Base-by-base conservation (phyloP, 2,329 filamentous ascomycete species). In the Alternaria sp. region DNA sequence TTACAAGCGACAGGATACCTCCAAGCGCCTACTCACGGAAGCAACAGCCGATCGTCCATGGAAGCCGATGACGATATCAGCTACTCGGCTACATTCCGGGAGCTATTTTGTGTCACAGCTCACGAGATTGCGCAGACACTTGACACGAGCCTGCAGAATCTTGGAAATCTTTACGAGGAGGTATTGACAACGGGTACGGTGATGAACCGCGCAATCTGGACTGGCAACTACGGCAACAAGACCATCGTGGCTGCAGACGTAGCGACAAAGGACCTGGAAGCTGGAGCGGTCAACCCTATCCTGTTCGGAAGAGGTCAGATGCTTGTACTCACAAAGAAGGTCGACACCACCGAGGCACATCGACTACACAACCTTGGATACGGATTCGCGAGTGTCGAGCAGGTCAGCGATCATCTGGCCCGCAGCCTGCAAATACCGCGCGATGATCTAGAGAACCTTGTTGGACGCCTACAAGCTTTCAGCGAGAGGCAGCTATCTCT, bases 51-150 rank as follows among this genome's bases (percentile, higher is more conserved):
- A 25, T 58, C 66, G 3, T 74, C 74, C 2, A 54, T 70, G 12
- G 67, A 63, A 11, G 59, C 49, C 21, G 82, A 88, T 12, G 87
- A 90, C 56, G 86, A 91, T 84, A 60, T 88, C 11, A 87, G 92
- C 63, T 95, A 95, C 76, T 90, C 92, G 33, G 82, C 90, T 15
- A 85, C 94, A 2, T 94, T 97, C 76, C 89, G 92, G 23, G 92
- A 96, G 75, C 84, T 94, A 10, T 97, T 96, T 78, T 96, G 92
- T 73, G 85, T 93, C 10, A 91, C 93, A 3, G 93, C 93, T 1
- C 84, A 89, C 6, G 87, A 89, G n/a, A 86, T 97, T 8, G 91
- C 93, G 1, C 84, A 87, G 12, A 87, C 88, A 56, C 83, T 94
- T 66, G 87, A 88, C 63, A 86, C 87, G 45, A 84, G 87, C 4